Evolutionary conservation across 495 filamentous ascomycete genomes (phyloP).

Genomic region (Daldinia childiae): DNA sequence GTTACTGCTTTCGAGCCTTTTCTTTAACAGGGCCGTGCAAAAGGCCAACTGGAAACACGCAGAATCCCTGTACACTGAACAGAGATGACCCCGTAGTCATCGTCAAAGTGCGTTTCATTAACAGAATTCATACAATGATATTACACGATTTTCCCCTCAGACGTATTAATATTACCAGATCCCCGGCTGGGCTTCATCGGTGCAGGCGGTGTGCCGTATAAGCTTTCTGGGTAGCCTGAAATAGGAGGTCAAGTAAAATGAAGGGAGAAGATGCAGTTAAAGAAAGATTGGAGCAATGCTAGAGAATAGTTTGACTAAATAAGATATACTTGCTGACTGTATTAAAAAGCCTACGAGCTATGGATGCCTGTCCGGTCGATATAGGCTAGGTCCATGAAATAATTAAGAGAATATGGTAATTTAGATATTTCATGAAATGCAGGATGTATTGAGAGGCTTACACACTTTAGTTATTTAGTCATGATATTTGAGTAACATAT

Average conservation of each 20-base stretch:
- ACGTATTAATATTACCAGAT: not conserved
- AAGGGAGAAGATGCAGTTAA: not conserved
- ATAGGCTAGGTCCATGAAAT: not conserved
- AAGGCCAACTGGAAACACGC: not conserved
- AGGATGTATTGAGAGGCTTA: not conserved
- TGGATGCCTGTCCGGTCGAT: not conserved
- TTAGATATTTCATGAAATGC: not conserved
- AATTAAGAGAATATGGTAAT: not conserved
- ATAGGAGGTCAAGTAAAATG: not conserved
- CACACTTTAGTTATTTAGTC: not conserved
- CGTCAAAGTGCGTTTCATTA: not conserved
- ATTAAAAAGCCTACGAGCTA: not conserved
- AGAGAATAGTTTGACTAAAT: not conserved
- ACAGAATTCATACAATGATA: not conserved
- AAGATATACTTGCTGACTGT: not conserved
- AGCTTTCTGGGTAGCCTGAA: not conserved
- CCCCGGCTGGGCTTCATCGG: not conserved
- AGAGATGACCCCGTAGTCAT: not conserved
- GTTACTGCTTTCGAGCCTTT: not conserved
- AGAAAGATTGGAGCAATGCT: not conserved
- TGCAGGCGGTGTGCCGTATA: too few species aligned
- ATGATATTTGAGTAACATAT: not conserved
- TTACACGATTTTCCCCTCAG: not conserved
- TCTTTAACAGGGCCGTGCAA: not conserved
- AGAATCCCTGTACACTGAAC: not conserved